These are phyloP conservation scores for Acacia pycnantha DNA, from an alignment of 331 rosid species.

Conservation along the genomic window DNA sequence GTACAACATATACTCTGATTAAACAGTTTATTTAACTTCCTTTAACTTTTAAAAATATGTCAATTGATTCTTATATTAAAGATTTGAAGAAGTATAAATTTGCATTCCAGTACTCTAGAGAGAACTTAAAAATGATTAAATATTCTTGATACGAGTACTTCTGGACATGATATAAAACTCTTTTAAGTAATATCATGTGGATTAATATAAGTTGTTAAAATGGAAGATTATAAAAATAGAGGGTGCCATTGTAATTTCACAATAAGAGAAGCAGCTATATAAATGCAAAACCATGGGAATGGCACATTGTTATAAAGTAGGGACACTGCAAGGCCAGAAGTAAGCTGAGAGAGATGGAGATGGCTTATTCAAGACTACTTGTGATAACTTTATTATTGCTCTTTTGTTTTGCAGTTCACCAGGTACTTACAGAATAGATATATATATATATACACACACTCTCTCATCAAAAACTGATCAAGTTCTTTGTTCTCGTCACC, in stretches of 20 bases:
- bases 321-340: not conserved
- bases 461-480: not conserved
- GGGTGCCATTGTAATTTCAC: not conserved
- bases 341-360: not conserved
- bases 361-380: constrained; percentile 38
- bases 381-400: constrained; percentile 29
- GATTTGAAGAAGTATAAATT: too few relatives aligned
- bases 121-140: too few relatives aligned
- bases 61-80: too few relatives aligned
- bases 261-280: not conserved
- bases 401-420: constrained; percentile 34
- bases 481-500: not conserved
- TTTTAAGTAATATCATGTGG: too few relatives aligned
- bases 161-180: too few relatives aligned
- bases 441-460: too few relatives aligned
- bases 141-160: too few relatives aligned
- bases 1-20: too few relatives aligned
- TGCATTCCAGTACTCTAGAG: not conserved
- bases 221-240: not conserved
- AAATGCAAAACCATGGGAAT: not conserved
- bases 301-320: not conserved
- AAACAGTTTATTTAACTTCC: too few relatives aligned
- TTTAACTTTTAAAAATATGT: too few relatives aligned
- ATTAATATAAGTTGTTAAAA: too few relatives aligned
- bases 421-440: not conserved